phyloP scores from a whole-genome alignment of 2,329 filamentous ascomycete genomes.

The Penicillium sumatraense region DNA sequence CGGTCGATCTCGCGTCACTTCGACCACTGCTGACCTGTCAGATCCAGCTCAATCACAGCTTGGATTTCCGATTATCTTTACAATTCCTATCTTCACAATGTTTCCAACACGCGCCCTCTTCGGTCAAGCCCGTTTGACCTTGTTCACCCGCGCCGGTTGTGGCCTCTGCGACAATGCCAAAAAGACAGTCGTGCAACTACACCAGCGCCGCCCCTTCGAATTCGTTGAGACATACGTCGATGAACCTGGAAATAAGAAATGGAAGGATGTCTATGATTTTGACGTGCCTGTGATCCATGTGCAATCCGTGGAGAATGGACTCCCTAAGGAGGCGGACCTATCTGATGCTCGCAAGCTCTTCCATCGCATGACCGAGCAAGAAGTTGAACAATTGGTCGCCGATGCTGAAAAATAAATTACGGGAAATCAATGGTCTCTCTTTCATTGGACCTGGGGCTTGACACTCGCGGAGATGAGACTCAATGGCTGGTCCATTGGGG shows the following conservation, averaged over 20 bases:
- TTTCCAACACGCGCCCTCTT: conserved; percentile 36
- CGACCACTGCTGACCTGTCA: neutral
- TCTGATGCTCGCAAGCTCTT: conserved; percentile 66
- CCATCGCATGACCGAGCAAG: conserved; percentile 64
- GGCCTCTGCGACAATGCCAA: conserved; percentile 66
- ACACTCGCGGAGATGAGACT: no score
- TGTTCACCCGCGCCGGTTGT: conserved; percentile 66
- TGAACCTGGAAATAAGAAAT: conserved; percentile 56
- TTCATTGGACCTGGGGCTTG: no score
- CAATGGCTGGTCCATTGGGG: neutral
- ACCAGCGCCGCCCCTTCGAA: conserved; percentile 57
- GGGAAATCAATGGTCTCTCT: no score
- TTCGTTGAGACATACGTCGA: conserved; percentile 66
- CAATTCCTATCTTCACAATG: conserved; percentile 26
- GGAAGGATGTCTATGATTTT: conserved; percentile 67
- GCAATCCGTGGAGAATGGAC: conserved; percentile 50
- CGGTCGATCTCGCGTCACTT: neutral
- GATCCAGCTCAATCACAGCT: neutral
- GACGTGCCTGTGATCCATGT: conserved; percentile 68
- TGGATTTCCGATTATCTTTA: neutral
- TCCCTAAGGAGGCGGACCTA: conserved; percentile 54
- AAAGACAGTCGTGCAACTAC: conserved; percentile 57
- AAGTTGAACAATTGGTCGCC: conserved; percentile 60
- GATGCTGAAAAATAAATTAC: conserved; percentile 49
- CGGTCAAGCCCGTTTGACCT: conserved; percentile 54